Evolutionary conservation across 2,329 filamentous ascomycete species (phyloP), one percentile per base, ranked within the genome.

Genomic region (Fusarium sterilihyphosum): DNA sequence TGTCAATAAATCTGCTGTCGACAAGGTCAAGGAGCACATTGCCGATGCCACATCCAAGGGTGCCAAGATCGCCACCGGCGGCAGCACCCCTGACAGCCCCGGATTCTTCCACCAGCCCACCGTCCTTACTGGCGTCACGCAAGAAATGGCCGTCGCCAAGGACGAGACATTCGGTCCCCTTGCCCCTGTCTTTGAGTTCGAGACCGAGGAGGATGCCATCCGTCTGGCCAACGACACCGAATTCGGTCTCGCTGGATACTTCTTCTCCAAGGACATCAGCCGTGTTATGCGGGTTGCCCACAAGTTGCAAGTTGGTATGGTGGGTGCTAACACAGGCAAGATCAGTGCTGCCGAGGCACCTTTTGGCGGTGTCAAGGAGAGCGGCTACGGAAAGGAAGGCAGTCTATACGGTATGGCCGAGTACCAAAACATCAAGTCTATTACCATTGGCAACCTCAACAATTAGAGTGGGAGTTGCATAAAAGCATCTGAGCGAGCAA

Each of bases 41-140:
- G 83, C 87, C 62, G 90, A 92, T 75, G 91, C 91, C 16, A 84
- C 86, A 26, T 84, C 84, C 70, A 90, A 92, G 79, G 91, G 90
- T 35, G 91, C 85, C 24, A 88, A 88, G 76, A 80, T 92, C 49
- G 80, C 89, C 49, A 79, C 86, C 17, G 91, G 87, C 88, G 73
- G 85, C 86, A 74, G 93, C 94, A 82, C 75, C 10, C 83, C 91
- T 91, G 92, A 90, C 90, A 79, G 90, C 88, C 61, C 91, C 83
- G 82, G 85, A 18, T 44, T 86, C 82, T 95, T 94, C 85, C 94
- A 90, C 83, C 87, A 92, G 74, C 91, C 91, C 2, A 94, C 93
- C 1, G 90, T 95, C 37, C 87, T 95, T 59, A 89, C 90, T 22
- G 91, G 90, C 49, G 77, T 81, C 24, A 80, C 79, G 49, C 64